These are phyloP conservation scores for Arbutus unedo DNA, from an alignment of 148 eudicot genomes.

Conservation along the genomic window DNA sequence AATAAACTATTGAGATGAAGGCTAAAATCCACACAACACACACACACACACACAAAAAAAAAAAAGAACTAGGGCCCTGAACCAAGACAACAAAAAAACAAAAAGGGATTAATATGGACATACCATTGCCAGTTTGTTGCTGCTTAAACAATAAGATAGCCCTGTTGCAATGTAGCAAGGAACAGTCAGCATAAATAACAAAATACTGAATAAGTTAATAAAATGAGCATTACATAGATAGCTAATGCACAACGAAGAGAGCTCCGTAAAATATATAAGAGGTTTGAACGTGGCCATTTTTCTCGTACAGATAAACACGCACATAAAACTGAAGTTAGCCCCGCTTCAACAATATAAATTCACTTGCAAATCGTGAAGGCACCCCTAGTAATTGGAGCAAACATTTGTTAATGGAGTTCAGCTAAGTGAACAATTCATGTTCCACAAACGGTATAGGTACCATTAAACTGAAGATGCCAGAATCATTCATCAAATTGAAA, in stretches of 20 bases:
- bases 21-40: neutral
- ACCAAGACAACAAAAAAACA: neutral
- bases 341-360: neutral
- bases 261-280: neutral
- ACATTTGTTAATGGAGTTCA: too few relatives aligned
- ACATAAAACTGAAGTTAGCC: neutral
- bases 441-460: neutral
- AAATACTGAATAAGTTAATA: neutral
- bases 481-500: neutral
- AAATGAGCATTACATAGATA: neutral
- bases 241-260: neutral
- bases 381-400: too few relatives aligned
- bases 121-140: constrained; percentile 84
- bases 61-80: neutral
- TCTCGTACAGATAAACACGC: neutral
- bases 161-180: constrained; percentile 34
- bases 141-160: constrained; percentile 61
- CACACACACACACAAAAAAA: too few relatives aligned
- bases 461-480: neutral
- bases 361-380: neutral
- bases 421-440: neutral
- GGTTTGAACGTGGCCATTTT: neutral
- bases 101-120: constrained; percentile 13
- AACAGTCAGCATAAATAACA: constrained; percentile 21
- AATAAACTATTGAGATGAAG: neutral